Conservation (phyloP, 164 flowering plant species). For the Euptelea pleiosperma region DNA sequence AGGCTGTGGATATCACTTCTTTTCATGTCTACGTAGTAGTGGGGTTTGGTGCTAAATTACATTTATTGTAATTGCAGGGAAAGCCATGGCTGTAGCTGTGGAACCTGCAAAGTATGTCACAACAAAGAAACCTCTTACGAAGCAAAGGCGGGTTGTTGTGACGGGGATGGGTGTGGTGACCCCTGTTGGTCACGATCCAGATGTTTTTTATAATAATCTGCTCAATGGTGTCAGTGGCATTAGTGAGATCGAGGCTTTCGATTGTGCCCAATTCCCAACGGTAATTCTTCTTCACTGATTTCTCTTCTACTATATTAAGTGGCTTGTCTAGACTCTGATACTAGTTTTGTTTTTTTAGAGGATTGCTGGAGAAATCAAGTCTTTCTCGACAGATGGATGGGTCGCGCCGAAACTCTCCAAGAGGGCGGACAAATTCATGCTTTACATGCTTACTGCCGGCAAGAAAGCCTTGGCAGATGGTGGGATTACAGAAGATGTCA, state of each 20-base stretch:
- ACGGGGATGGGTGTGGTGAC: constrained; percentile 94
- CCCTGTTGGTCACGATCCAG: constrained; percentile 85
- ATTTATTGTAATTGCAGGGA: constrained; percentile 32
- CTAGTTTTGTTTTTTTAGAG: constrained; percentile 41
- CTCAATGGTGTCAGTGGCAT: constrained; percentile 96
- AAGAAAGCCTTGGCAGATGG: constrained; percentile 94
- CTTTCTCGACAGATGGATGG: constrained; percentile 91
- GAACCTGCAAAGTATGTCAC: constrained; percentile 55
- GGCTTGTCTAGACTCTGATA: constrained; percentile 5
- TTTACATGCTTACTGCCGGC: constrained; percentile 93
- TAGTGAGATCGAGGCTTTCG: constrained; percentile 89
- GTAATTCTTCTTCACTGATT: constrained; percentile 32
- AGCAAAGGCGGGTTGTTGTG: constrained; percentile 88
- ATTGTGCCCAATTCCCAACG: constrained; percentile 82
- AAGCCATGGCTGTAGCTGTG: constrained; percentile 64
- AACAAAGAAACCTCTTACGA: constrained; percentile 51
- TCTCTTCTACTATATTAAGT: neutral
- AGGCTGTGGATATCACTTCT: too few species aligned
- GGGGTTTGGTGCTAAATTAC: neutral
- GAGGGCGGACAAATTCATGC: constrained; percentile 95
- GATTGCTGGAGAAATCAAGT: constrained; percentile 97
- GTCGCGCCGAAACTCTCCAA: constrained; percentile 90
- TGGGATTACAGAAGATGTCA: constrained; percentile 72
- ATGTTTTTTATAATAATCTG: constrained; percentile 78
- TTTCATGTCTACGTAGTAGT: too few species aligned